Evolutionary conservation across 163 green algal species (phyloP), one percentile per base, ranked within the genome.

Genomic region (Trebouxia gelatinosa): DNA sequence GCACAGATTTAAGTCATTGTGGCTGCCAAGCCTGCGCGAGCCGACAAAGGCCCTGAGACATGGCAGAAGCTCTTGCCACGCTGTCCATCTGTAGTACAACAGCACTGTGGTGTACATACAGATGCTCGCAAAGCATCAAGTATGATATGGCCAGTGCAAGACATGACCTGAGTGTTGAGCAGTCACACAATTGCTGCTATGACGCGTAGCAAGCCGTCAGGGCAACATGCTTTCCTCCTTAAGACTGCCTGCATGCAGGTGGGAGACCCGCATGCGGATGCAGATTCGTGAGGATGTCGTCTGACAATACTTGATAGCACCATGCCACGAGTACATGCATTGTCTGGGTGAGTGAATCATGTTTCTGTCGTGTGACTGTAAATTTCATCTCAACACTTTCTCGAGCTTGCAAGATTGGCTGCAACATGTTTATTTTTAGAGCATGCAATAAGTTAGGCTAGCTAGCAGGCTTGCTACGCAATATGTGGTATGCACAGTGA

Each of bases 211-310:
- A 3, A 35, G 57, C 28, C 26, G 19, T 35, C 5, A 39, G 28
- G 3, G 2, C 9, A 17, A 1, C 26, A 29, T 32, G 28, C 26
- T 39, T 1, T 37, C 26, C 31, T 29, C 66, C 66, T 1, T 19
- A 34, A 29, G 29, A 37, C 34, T 75, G 21, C 4, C 31, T 80
- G 61, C 5, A 16, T 43, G 43, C 43, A 76, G 68, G 46, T 76
- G 68, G 68, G 68, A 76, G 16, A 76, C 68, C 0, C 40, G 68
- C 16, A 76, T 76, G 68, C 38, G 68, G 13, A 76, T 76, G 68
- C 68, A 76, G 68, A 13, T 76, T 39, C 68, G 31, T 39, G 68
- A 76, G 19, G 68, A 35, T 51, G 11, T 31, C 32, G n/a, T 29
- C 26, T 70, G 61, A 70, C 28, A 17, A 6, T 28, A 32, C 59